Evolutionary conservation across 805 yeast genomes (phyloP), one percentile per base, ranked within the genome.

Genomic region (Yarrowia sp.): DNA sequence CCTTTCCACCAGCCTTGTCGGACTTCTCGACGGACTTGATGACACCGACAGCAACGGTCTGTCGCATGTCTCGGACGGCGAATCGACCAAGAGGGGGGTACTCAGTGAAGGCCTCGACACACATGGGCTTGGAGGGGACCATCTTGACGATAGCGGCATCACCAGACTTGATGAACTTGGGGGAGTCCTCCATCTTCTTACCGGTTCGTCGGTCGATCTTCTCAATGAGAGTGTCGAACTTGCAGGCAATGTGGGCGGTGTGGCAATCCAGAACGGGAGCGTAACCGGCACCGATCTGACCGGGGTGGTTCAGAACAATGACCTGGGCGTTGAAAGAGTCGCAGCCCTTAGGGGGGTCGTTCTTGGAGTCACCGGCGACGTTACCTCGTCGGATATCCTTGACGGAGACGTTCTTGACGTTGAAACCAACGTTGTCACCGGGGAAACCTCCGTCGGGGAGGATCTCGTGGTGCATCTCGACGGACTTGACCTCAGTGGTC

Each of bases 1-100:
- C 95, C 92, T 91, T 91, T 85, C 92, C 93, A 80, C 83, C 84
- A 79, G 91, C 90, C 83, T 84, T 85, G 84, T 87, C 89, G 76
- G 90, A 80, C 90, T 92, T 92, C 80, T 86, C 96, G 78, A 92
- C 97, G 74, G 92, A 83, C 89, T 94, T 94, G 90, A 94, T 90
- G 81, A 93, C 97, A 91, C 98, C 98, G 82, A 93, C 98, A 82
- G 98, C 98, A 79, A 93, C 98, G 79, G 98, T 93, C 86, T 92
- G 97, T 90, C 98, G 91, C 98, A 92, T 92, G 86, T 92, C 98
- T 90, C 98, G 93, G 88, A 92, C 97, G 82, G 94, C 94, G 85
- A 94, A 86, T 89, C 98, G 92, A 85, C 97, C 95, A 83, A 94
- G 84, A 85, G 96, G 97, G 82, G 94, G 97, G 89, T 94, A 92